Evolutionary conservation across 2,329 filamentous ascomycete genomes (phyloP).

Genomic region (Phaeomoniella chlamydospora): DNA sequence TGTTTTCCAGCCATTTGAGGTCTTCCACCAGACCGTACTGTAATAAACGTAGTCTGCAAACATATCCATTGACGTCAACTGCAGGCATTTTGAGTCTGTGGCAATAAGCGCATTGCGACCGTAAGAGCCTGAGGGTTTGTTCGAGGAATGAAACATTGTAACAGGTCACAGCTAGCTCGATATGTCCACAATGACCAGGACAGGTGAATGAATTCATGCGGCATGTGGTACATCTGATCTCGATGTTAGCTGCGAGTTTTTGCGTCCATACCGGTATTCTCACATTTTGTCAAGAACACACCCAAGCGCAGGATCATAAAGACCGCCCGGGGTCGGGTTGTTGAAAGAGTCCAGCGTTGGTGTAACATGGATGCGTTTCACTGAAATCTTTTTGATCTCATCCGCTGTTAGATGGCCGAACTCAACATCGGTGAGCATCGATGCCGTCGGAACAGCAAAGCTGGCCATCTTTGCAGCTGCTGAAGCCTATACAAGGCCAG

Average conservation of each 20-base stretch:
- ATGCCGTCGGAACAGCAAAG: constrained; percentile 61
- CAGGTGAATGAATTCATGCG: constrained; percentile 69
- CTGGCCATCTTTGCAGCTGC: constrained; percentile 20
- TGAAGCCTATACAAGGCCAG: too few species aligned
- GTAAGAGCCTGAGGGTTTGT: constrained; percentile 70
- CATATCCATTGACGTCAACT: constrained; percentile 60
- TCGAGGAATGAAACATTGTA: constrained; percentile 98
- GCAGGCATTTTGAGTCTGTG: constrained; percentile 70
- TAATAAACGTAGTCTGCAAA: constrained; percentile 73
- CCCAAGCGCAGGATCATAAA: constrained; percentile 85
- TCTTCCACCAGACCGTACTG: constrained; percentile 70
- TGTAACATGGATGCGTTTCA: constrained; percentile 85
- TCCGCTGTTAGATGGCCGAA: constrained; percentile 71
- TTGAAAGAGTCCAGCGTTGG: constrained; percentile 87
- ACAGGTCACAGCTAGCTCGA: constrained; percentile 81
- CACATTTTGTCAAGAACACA: constrained; percentile 67
- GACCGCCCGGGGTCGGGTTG: constrained; percentile 75
- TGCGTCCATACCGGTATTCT: constrained; percentile 6
- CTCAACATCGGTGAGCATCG: constrained; percentile 72
- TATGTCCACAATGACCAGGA: constrained; percentile 87
- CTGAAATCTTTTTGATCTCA: constrained; percentile 80
- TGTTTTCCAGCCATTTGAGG: constrained; percentile 29
- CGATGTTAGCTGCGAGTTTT: background rate
- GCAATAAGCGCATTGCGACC: constrained; percentile 84
- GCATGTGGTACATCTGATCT: constrained; percentile 72